Base-by-base conservation (phyloP, 495 filamentous ascomycete species). In the Talaromyces proteolyticus region DNA sequence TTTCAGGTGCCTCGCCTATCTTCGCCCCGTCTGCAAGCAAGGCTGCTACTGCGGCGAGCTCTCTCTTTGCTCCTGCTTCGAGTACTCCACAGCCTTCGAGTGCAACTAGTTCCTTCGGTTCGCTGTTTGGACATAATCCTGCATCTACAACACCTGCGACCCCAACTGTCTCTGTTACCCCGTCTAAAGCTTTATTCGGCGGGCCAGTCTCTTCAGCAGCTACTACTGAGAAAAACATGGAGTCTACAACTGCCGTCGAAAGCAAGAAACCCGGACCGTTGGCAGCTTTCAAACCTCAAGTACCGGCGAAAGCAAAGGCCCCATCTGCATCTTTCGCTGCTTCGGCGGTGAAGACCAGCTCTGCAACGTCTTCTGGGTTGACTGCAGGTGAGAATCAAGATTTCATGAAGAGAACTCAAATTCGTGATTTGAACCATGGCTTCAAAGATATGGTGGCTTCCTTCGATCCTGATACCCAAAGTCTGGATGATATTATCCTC, bases 401-500 rank as follows among this genome's bases (percentile, higher is more conserved):
- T 7, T 6, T 14, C 6, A 34, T 18, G 19, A 49, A 41, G 47
- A n/a, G 34, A 38, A 12, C 36, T 11, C 36, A 49, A 25, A 17
- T 72, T 8, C 59, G 61, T 18, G 50, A 57, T 7, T 34, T 73
- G 41, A 69, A 70, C 44, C 51, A 57, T 19, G 52, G 48, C 25
- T 73, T 72, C 58, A 62, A 66, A 36, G 54, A 55, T 2, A 47
- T 65, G 21, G 36, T 75, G 16, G 42, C 55, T 12, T 49, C 55
- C 4, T 49, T 58, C n/a, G 51, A 69, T 44, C 65, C 67, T 20
- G 49, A 51, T 6, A 60, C 20, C 1, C 48, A 67, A 36, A 47
- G 53, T 20, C 67, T 73, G 23, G 69, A 72, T 50, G 44, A 52
- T 11, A 20, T 65, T 37, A 47, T 75, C 16, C 43, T 63, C 6